Percentiles rank a stretch among this genome's conserved stretches.
Evolutionary conservation across 2,329 filamentous ascomycete species (phyloP).

Genomic region (Pezizomycotina sp.): DNA sequence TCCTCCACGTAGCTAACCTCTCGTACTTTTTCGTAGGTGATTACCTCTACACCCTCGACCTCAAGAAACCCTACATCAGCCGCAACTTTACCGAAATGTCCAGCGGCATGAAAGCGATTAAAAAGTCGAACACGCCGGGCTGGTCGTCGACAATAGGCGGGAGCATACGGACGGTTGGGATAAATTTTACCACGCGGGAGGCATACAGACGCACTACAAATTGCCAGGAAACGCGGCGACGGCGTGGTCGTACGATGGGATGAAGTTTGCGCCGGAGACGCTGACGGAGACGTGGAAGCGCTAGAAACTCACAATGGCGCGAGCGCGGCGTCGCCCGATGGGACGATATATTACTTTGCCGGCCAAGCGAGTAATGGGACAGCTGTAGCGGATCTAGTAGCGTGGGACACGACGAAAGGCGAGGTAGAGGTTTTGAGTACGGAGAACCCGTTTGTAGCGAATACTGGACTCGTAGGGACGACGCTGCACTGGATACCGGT

Average conservation of each 20-base stretch:
- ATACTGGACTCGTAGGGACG: no score
- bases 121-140: constrained; percentile 3
- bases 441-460: no score
- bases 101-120: constrained; percentile 5
- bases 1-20: not conserved
- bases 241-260: no score
- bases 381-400: no score
- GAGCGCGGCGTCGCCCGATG: constrained; percentile 11
- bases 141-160: constrained; percentile 9
- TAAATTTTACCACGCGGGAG: no score
- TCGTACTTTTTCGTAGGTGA: constrained; percentile 3
- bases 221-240: constrained; percentile 4
- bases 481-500: no score
- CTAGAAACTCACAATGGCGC: constrained; percentile 13
- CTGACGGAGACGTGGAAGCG: constrained; percentile 3
- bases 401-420: no score
- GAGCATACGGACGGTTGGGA: no score
- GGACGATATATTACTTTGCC: constrained; percentile 8
- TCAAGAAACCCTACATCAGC: constrained; percentile 6
- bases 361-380: no score
- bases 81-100: constrained; percentile 3
- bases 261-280: not conserved
- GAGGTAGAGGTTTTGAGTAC: no score
- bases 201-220: constrained; percentile 5
- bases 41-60: constrained; percentile 9